Percentiles rank a stretch among this genome's conserved stretches.
Conservation (phyloP, 306 rosid genomes). For the Rosa chinensis region DNA sequence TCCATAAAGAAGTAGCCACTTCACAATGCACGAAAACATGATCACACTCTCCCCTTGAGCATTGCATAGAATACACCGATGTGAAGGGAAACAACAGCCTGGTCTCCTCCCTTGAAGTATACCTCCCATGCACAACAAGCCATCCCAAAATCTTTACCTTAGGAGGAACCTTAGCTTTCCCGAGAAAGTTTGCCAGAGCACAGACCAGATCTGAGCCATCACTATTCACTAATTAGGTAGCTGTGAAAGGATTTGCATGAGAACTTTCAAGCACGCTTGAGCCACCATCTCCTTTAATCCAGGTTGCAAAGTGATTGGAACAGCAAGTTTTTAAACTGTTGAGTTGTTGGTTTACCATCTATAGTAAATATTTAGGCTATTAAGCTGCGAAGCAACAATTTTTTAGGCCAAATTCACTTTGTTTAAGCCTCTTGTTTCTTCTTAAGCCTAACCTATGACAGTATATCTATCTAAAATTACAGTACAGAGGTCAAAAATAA, state of each 20-base stretch:
- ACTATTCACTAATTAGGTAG: too few relatives aligned
- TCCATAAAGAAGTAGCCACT: neutral
- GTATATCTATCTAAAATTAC: neutral
- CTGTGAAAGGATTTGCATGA: too few relatives aligned
- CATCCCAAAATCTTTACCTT: too few relatives aligned
- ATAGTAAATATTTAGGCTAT: too few relatives aligned
- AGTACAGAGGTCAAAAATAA: too few relatives aligned
- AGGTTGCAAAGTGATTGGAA: too few relatives aligned
- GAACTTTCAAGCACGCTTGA: too few relatives aligned
- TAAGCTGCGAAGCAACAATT: neutral
- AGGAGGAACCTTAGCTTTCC: neutral
- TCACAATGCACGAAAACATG: neutral
- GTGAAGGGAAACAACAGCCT: neutral
- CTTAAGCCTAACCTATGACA: neutral
- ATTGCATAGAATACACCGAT: neutral
- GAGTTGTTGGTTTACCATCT: too few relatives aligned
- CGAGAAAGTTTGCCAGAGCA: neutral
- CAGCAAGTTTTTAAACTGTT: too few relatives aligned
- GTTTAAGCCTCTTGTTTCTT: neutral
- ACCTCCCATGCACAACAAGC: neutral
- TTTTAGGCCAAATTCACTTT: neutral
- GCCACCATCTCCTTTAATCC: too few relatives aligned
- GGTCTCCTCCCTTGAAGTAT: neutral
- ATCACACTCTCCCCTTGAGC: neutral
- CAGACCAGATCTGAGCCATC: too few relatives aligned